Conservation (phyloP, 129 eudicot species). For the Artemisia annua region DNA sequence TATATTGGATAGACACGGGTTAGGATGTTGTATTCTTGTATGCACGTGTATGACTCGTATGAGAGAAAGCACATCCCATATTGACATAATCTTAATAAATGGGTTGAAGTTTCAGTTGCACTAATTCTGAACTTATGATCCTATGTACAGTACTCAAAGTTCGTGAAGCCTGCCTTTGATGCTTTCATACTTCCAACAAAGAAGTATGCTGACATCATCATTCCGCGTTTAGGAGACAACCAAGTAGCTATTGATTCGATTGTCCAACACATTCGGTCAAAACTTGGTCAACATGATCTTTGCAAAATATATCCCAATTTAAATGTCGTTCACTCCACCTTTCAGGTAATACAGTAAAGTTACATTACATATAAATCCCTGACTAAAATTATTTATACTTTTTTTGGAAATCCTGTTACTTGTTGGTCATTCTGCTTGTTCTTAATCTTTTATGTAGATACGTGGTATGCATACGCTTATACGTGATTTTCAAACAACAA, state of each 20-base stretch:
- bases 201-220: slow-evolving; percentile 93
- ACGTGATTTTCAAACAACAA: slow-evolving; percentile 91
- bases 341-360: slow-evolving; percentile 58
- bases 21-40: too few species aligned
- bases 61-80: too few species aligned
- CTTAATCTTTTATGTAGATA: slow-evolving; percentile 53
- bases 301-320: slow-evolving; percentile 92
- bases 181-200: slow-evolving; percentile 97
- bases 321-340: slow-evolving; percentile 87
- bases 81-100: too few species aligned
- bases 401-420: slow-evolving; percentile 5
- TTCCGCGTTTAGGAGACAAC: slow-evolving; percentile 99
- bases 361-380: slow-evolving; percentile 11
- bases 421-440: slow-evolving; percentile 2
- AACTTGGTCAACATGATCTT: slow-evolving; percentile 97
- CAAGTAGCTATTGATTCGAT: slow-evolving; percentile 94
- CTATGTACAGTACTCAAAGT: slow-evolving; percentile 83
- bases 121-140: not conserved
- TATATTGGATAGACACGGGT: too few species aligned
- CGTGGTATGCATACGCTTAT: slow-evolving; percentile 99
- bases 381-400: not conserved
- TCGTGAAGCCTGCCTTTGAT: slow-evolving; percentile 97
- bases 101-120: too few species aligned
- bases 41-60: too few species aligned
- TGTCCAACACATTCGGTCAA: slow-evolving; percentile 97